Evolutionary conservation across 2,329 filamentous ascomycete genomes (phyloP).

Genomic region (Paraphaeosphaeria minitans): DNA sequence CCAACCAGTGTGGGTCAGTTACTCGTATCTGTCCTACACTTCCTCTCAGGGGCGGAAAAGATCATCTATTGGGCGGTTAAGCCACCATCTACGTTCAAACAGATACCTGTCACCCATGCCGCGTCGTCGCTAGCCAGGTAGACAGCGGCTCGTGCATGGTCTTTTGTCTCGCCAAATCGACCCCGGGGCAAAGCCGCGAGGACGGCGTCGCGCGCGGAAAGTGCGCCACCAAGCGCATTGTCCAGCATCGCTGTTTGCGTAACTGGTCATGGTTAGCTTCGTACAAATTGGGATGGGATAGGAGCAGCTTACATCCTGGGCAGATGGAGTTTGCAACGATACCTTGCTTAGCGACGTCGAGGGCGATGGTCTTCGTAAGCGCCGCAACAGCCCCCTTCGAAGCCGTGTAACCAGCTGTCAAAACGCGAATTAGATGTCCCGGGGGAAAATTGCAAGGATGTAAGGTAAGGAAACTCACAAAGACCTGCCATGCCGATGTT

Average conservation of each 20-base stretch:
- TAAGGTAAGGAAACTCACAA: conserved; percentile 33
- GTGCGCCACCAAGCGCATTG: conserved; percentile 18
- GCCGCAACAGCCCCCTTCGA: conserved; percentile 55
- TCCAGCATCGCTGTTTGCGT: conserved; percentile 42
- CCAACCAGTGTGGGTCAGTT: background rate
- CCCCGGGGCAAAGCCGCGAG: conserved; percentile 25
- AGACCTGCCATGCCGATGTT: conserved; percentile 31
- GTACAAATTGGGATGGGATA: background rate
- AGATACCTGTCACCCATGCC: conserved; percentile 49
- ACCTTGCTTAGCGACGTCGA: conserved; percentile 50
- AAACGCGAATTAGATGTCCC: background rate
- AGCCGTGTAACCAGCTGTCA: conserved; percentile 50
- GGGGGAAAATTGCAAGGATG: background rate
- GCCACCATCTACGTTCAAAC: conserved; percentile 51
- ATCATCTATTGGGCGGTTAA: conserved; percentile 24
- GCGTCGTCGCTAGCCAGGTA: conserved; percentile 53
- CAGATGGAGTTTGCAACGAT: conserved; percentile 52
- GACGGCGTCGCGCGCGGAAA: conserved; percentile 18
- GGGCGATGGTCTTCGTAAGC: conserved; percentile 53
- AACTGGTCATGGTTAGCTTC: conserved; percentile 22
- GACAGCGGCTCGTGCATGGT: conserved; percentile 44
- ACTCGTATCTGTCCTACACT: background rate
- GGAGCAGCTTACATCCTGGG: conserved; percentile 47
- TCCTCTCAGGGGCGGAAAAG: background rate
- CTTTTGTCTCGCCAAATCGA: conserved; percentile 25